These are phyloP conservation scores for Schizochytrium sp. DNA, from an alignment of 108 stramenopile genomes.

Conservation along the genomic window DNA sequence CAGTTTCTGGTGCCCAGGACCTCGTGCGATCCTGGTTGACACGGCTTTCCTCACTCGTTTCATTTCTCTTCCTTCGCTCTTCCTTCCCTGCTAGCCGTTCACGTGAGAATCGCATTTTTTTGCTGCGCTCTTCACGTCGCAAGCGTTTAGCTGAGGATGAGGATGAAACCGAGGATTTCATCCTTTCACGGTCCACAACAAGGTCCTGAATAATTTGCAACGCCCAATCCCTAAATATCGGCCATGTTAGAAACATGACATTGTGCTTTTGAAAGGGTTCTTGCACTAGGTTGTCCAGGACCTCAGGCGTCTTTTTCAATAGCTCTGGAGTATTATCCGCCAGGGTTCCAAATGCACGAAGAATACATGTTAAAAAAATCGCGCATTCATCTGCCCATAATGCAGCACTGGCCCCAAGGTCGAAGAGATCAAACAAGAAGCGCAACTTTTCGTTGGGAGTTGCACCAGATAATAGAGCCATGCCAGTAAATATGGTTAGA, in stretches of 20 bases:
- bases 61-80: too few species aligned
- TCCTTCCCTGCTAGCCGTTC: too few species aligned
- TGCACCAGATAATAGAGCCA: slow-evolving; percentile 10
- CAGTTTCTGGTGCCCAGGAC: too few species aligned
- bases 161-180: too few species aligned
- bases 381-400: slow-evolving; percentile 28
- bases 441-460: slow-evolving; percentile 12
- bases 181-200: background rate
- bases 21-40: too few species aligned
- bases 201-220: background rate
- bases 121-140: too few species aligned
- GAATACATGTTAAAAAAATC: slow-evolving; percentile 38
- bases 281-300: slow-evolving; percentile 14
- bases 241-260: background rate
- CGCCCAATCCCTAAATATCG: slow-evolving; percentile 9
- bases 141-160: too few species aligned
- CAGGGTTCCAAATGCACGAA: slow-evolving; percentile 42
- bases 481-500: slow-evolving; percentile 51
- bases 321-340: slow-evolving; percentile 40
- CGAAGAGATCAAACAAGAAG: slow-evolving; percentile 22
- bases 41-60: too few species aligned
- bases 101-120: too few species aligned
- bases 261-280: background rate
- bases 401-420: background rate
- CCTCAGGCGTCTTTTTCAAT: background rate